Conservation (phyloP, 2,329 filamentous ascomycete genomes). For the Cladosporium cucumerinum region DNA sequence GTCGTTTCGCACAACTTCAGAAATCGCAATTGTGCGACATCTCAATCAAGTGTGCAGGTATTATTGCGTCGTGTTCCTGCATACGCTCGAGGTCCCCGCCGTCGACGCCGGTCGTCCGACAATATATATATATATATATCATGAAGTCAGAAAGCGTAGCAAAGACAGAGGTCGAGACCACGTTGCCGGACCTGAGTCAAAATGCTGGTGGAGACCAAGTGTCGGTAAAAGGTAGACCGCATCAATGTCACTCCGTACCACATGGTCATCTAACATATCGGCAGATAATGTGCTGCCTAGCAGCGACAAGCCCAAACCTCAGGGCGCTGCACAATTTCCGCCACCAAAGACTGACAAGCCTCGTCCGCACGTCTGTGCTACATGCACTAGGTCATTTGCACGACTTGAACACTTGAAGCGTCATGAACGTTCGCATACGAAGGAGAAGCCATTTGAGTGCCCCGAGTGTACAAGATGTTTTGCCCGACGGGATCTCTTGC, state of each 20-base stretch:
- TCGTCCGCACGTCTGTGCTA: slow-evolving; percentile 86
- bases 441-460: slow-evolving; percentile 98
- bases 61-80: not conserved
- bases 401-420: slow-evolving; percentile 94
- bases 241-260: not conserved
- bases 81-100: not conserved
- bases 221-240: slow-evolving; percentile 22
- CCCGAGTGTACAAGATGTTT: slow-evolving; percentile 93
- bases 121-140: slow-evolving; percentile 20
- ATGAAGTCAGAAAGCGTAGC: slow-evolving; percentile 28
- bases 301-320: slow-evolving; percentile 6
- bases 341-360: slow-evolving; percentile 97
- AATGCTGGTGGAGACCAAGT: slow-evolving; percentile 18
- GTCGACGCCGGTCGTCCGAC: not conserved
- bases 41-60: not conserved
- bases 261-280: slow-evolving; percentile 2
- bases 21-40: not conserved
- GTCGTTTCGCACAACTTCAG: not conserved
- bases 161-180: slow-evolving; percentile 27
- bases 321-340: slow-evolving; percentile 51
- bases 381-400: slow-evolving; percentile 88
- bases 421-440: slow-evolving; percentile 95
- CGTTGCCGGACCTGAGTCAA: slow-evolving; percentile 22
- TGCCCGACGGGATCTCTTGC: slow-evolving; percentile 82
- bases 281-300: slow-evolving; percentile 21